Evolutionary conservation across 139 green algal species (phyloP).

Genomic region (Chloropicon primus): DNA sequence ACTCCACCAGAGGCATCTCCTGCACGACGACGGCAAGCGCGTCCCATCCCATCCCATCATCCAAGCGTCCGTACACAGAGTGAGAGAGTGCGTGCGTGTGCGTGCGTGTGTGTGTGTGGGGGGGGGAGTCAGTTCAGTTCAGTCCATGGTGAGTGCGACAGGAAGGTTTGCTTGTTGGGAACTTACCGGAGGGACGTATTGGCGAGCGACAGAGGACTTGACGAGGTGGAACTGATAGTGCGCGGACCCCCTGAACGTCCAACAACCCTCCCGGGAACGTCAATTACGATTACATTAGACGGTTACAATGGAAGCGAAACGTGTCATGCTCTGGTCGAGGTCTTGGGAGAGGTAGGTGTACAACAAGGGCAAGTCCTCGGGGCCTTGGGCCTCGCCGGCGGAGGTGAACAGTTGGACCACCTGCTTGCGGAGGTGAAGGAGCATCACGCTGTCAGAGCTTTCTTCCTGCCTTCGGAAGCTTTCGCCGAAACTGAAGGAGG

Average conservation of each 20-base stretch:
- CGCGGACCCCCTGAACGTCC: background rate
- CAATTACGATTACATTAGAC: background rate
- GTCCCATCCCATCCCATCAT: no score
- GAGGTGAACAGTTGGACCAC: background rate
- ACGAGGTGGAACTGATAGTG: background rate
- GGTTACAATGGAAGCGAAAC: background rate
- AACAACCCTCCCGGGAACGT: background rate
- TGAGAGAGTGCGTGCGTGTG: no score
- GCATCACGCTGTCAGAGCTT: no score
- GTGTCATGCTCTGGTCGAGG: background rate
- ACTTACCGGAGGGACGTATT: background rate
- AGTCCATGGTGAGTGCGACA: no score
- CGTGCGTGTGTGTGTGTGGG: no score
- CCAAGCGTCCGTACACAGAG: no score
- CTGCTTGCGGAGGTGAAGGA: background rate
- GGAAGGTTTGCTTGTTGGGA: no score
- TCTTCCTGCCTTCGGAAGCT: no score
- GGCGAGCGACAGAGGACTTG: background rate
- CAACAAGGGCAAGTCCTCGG: background rate
- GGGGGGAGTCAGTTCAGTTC: no score
- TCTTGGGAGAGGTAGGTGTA: background rate
- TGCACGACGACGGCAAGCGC: no score
- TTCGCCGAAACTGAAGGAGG: no score
- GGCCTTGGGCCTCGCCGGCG: background rate
- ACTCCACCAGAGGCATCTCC: background rate